A percentile compares a stretch with the other conserved stretches of the same genome.
Conservation (phyloP, 2,329 filamentous ascomycete species). For the Amphichorda felina region DNA sequence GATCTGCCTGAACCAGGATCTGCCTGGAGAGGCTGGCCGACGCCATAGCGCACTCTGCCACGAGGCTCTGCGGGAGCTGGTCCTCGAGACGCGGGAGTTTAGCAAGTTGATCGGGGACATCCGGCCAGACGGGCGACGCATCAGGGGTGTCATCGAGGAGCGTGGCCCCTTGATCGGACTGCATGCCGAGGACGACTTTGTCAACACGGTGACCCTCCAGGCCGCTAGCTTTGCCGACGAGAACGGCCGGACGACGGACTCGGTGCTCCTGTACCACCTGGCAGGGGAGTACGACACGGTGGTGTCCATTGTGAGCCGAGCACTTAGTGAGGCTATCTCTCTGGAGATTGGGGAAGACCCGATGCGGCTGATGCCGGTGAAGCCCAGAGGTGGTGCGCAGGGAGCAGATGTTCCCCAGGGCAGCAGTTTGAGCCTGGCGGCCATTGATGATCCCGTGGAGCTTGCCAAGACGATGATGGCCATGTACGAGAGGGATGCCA, state of each 20-base stretch:
- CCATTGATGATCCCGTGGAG: constrained; percentile 49
- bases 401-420: constrained; percentile 18
- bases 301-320: constrained; percentile 78
- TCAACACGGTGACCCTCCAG: constrained; percentile 85
- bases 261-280: constrained; percentile 86
- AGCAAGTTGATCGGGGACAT: constrained; percentile 90
- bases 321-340: constrained; percentile 79
- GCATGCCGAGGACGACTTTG: constrained; percentile 68
- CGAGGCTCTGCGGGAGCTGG: constrained; percentile 83
- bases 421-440: constrained; percentile 48
- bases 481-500: constrained; percentile 49
- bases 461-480: constrained; percentile 48
- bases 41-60: constrained; percentile 77
- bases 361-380: constrained; percentile 67
- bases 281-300: constrained; percentile 94
- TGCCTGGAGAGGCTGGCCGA: constrained; percentile 60
- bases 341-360: constrained; percentile 76
- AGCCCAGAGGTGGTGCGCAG: constrained; percentile 46
- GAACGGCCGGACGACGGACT: constrained; percentile 84
- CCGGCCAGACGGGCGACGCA: constrained; percentile 69
- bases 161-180: constrained; percentile 73
- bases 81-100: constrained; percentile 94
- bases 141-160: constrained; percentile 78
- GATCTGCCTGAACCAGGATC: constrained; percentile 83
- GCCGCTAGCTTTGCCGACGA: constrained; percentile 90